Base-by-base conservation (phyloP, 2,329 filamentous ascomycete genomes). In the Arachnomyces sp. region DNA sequence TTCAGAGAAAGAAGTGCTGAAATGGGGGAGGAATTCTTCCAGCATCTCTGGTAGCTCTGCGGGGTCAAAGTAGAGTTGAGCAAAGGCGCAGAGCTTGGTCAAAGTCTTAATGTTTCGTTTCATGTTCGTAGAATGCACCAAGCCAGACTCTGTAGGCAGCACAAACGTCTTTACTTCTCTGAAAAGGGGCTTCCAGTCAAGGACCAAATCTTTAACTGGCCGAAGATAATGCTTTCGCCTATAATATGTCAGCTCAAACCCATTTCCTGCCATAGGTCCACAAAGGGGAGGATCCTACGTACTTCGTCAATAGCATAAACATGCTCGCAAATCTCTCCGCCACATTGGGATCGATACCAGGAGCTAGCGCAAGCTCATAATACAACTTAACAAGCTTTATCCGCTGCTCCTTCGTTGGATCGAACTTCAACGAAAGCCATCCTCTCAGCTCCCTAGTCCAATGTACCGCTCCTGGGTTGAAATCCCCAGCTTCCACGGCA, bases 361-460 rank as follows among this genome's bases (percentile, higher is more conserved):
- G 92, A 18, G 92, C 86, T 45, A 98, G 73, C 4, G 87, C 76
- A 43, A 98, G 81, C 66, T 94, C 88, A 65, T 94, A 98, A 67
- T 95, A 98, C 29, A 98, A 73, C 66, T 82, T 84, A 20, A 92
- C 84, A 20, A 98, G 76, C 62, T 79, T 86, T 36, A 88, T 80
- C 43, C 93, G 77, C 50, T 89, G 80, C 58, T 83, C 81, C 53
- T 85, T 79, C 35, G 87, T 86, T 59, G 94, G 87, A 66, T 98
- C 90, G 59, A 98, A 98, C 72, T 98, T 98, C 64, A 98, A 79
- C 39, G 83, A 84, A 50, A 98, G 73, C 92, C 93, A 98, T 64
- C 84, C 86, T 58, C 89, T 80, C 35, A 98, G 81, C 74, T 98
- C 92, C 51, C 90, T 81, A 12, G 92, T 95, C 92, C 92, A 98